These are phyloP conservation scores for Ascochyta pisi DNA, from an alignment of 2,329 filamentous ascomycete genomes.

Conservation along the genomic window DNA sequence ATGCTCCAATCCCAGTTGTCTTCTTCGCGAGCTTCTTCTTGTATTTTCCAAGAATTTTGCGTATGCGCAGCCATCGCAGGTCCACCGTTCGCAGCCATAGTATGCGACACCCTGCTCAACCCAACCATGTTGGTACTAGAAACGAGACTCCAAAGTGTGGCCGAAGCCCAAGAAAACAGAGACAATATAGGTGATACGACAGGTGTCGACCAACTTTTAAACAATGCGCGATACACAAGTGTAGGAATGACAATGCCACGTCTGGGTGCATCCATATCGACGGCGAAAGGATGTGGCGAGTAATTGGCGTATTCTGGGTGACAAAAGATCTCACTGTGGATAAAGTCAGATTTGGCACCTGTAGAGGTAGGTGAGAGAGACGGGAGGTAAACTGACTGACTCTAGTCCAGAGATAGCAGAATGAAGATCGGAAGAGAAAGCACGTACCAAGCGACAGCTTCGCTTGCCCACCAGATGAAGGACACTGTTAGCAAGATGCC, in stretches of 20 bases:
- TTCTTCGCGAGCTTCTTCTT: constrained; percentile 21
- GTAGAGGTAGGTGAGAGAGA: not conserved
- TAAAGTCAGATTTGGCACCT: constrained; percentile 7
- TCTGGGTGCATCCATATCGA: constrained; percentile 59
- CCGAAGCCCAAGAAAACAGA: constrained; percentile 28
- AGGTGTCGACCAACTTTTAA: constrained; percentile 46
- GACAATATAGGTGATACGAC: constrained; percentile 9
- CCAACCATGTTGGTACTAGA: constrained; percentile 14
- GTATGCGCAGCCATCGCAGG: constrained; percentile 7
- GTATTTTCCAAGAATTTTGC: constrained; percentile 4
- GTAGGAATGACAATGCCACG: constrained; percentile 65
- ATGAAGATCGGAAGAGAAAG: constrained; percentile 14
- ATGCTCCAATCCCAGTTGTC: constrained; percentile 34
- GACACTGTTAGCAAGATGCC: constrained; percentile 51
- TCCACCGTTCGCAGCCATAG: not conserved
- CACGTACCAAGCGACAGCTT: constrained; percentile 55
- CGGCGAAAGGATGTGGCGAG: constrained; percentile 58
- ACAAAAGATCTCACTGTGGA: constrained; percentile 56
- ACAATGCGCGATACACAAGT: constrained; percentile 55
- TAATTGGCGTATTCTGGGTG: constrained; percentile 56
- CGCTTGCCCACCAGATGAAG: constrained; percentile 58
- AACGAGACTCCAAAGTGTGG: constrained; percentile 13
- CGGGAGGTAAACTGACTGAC: constrained; percentile 13
- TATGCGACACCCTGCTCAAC: not conserved
- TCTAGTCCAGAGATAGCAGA: constrained; percentile 20